Percentiles rank a stretch among this genome's conserved stretches.
phyloP scores from a whole-genome alignment of 2,329 filamentous ascomycete genomes.

The Clonostachys sp. region DNA sequence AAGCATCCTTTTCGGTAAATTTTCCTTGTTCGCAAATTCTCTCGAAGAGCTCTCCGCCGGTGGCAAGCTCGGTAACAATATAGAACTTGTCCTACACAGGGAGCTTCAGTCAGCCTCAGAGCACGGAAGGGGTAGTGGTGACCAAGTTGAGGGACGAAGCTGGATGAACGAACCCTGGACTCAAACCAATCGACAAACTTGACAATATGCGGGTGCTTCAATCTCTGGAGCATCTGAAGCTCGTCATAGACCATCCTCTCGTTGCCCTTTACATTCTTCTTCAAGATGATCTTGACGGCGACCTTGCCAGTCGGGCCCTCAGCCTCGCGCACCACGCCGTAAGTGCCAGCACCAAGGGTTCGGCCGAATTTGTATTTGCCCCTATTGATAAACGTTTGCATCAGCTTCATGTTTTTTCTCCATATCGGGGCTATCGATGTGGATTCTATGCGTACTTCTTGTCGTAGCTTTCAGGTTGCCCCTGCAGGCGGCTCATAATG shows the following conservation, averaged over 20 bases:
- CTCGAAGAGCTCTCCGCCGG: conserved; percentile 94
- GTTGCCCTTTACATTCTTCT: conserved; percentile 98
- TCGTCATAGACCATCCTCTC: conserved; percentile 99
- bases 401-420: conserved; percentile 7
- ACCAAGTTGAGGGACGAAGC: background rate
- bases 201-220: conserved; percentile 94
- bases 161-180: conserved; percentile 65
- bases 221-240: conserved; percentile 83
- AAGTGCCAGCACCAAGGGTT: conserved; percentile 93
- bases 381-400: conserved; percentile 37
- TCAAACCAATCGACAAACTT: conserved; percentile 99
- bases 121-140: background rate
- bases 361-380: conserved; percentile 87
- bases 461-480: conserved; percentile 97
- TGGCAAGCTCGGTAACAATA: conserved; percentile 94
- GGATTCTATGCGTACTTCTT: conserved; percentile 65
- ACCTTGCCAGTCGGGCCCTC: conserved; percentile 81
- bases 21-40: conserved; percentile 97
- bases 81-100: conserved; percentile 88
- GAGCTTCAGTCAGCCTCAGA: background rate
- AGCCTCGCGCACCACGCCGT: conserved; percentile 96
- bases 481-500: conserved; percentile 94
- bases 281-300: conserved; percentile 97
- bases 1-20: conserved; percentile 97
- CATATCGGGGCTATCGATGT: background rate